Conservation (phyloP, 108 stramenopile genomes). For the Conticribra weissflogii region DNA sequence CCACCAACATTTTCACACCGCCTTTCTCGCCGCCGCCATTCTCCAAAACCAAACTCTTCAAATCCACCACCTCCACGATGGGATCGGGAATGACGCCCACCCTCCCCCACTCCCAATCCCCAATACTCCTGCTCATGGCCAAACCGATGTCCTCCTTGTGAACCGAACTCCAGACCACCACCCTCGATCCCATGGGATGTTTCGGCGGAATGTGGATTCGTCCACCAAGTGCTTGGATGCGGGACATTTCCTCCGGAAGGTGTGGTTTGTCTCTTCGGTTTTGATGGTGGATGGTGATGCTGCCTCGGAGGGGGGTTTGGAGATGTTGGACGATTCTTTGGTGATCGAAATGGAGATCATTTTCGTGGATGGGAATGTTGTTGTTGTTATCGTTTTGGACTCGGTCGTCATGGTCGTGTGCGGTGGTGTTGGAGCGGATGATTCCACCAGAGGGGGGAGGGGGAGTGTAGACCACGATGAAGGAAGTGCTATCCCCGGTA, state of each 20-base stretch:
- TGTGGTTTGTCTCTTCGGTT: slow-evolving; percentile 63
- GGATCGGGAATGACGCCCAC: slow-evolving; percentile 79
- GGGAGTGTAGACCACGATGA: slow-evolving; percentile 49
- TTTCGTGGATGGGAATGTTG: too few relatives aligned
- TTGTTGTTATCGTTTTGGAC: too few relatives aligned
- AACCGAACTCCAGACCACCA: slow-evolving; percentile 45
- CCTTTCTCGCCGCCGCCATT: slow-evolving; percentile 6
- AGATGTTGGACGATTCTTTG: not conserved
- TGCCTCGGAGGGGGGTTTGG: slow-evolving; percentile 36
- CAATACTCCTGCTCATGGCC: slow-evolving; percentile 77
- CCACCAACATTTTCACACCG: slow-evolving; percentile 49
- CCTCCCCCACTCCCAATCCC: slow-evolving; percentile 66
- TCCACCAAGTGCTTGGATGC: slow-evolving; percentile 69
- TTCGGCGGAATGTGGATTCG: slow-evolving; percentile 56
- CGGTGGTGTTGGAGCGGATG: too few relatives aligned
- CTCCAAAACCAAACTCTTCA: slow-evolving; percentile 33
- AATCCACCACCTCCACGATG: slow-evolving; percentile 55
- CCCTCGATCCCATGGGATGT: slow-evolving; percentile 52
- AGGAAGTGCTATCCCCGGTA: slow-evolving; percentile 67
- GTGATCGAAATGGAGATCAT: too few relatives aligned
- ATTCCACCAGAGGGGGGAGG: slow-evolving; percentile 7
- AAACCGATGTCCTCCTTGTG: slow-evolving; percentile 61
- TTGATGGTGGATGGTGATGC: slow-evolving; percentile 39
- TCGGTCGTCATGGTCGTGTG: too few relatives aligned
- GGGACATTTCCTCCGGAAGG: slow-evolving; percentile 58